Conservation (phyloP, 305 asterid species). For the Ajuga reptans region DNA sequence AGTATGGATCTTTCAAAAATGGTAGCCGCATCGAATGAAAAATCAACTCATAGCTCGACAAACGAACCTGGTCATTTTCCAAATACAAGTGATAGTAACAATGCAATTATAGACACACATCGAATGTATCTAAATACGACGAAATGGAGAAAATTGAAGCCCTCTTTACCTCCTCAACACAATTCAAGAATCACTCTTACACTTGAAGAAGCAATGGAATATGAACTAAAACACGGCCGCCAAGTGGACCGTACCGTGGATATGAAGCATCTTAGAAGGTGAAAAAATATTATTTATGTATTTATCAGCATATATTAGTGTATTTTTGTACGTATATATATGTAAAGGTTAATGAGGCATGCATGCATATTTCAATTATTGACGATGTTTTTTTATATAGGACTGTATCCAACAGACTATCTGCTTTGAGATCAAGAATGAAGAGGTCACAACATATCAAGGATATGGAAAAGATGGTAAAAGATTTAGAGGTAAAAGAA, state of each 20-base stretch:
- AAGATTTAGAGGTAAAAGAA: conserved; percentile 24
- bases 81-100: too few relatives aligned
- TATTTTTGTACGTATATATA: not conserved
- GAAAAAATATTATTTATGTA: not conserved
- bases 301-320: too few relatives aligned
- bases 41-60: too few relatives aligned
- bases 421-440: conserved; percentile 35
- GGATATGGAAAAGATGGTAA: conserved; percentile 27
- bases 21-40: not conserved
- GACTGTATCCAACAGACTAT: conserved; percentile 38
- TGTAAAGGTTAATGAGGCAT: too few relatives aligned
- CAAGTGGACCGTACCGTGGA: conserved; percentile 16
- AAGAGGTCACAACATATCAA: conserved; percentile 14
- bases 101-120: not conserved
- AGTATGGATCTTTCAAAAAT: not conserved
- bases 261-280: conserved; percentile 9
- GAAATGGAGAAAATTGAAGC: not conserved
- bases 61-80: too few relatives aligned
- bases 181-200: conserved; percentile 10
- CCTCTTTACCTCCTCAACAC: not conserved
- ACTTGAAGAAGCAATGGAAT: conserved; percentile 28
- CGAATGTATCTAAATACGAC: not conserved
- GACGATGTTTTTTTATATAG: conserved; percentile 20
- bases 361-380: not conserved
- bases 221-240: conserved; percentile 26